Evolutionary conservation across 2,329 filamentous ascomycete species (phyloP).

Genomic region (Pseudogymnoascus sp.): DNA sequence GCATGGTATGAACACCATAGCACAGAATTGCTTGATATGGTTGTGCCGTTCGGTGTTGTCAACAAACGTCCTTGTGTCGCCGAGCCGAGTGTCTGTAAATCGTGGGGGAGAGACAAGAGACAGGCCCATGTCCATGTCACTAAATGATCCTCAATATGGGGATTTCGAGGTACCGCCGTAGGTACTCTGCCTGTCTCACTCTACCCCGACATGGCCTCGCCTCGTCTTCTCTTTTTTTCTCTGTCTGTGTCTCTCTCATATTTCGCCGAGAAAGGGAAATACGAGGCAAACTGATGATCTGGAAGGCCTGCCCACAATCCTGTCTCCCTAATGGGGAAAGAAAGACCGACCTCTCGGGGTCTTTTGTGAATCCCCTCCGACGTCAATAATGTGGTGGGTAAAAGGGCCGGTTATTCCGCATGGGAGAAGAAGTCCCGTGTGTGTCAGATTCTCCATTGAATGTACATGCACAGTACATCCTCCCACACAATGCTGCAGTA

Average conservation of each 20-base stretch:
- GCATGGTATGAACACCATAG: not conserved
- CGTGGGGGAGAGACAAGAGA: not conserved
- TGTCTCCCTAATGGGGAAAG: not conserved
- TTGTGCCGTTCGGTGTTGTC: not conserved
- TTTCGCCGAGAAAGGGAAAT: constrained; percentile 1
- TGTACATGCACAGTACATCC: not conserved
- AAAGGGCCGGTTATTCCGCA: constrained; percentile 1
- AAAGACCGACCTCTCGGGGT: not conserved
- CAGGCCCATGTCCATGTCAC: not conserved
- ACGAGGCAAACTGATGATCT: not conserved
- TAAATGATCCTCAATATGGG: not conserved
- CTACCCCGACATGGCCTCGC: not conserved
- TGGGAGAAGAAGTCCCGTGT: not conserved
- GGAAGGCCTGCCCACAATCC: not conserved
- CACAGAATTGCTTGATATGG: not conserved
- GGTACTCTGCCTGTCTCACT: constrained; percentile 1
- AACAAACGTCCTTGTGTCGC: not conserved
- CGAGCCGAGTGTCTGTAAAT: not conserved
- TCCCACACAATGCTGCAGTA: not conserved
- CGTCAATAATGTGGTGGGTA: not conserved
- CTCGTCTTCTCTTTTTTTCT: not conserved
- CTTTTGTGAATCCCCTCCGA: not conserved
- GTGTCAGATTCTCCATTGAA: not conserved
- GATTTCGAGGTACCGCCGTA: not conserved
- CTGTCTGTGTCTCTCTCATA: not conserved